These are phyloP conservation scores for Teunomyces funiuensis DNA, from an alignment of 805 yeast species.

Conservation along the genomic window DNA sequence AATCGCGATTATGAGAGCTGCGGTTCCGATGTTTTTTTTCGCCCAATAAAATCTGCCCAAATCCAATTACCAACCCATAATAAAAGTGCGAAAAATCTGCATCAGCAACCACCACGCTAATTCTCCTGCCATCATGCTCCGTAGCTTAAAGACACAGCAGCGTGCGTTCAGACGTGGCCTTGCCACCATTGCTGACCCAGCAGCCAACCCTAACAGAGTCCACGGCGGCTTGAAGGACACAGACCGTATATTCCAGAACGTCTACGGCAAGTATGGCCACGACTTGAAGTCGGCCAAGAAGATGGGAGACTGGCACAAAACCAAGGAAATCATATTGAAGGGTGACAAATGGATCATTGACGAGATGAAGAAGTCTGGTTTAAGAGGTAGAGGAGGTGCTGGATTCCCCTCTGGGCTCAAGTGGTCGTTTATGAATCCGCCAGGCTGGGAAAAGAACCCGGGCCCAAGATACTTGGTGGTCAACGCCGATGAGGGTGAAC, in stretches of 20 bases:
- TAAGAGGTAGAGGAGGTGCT: slow-evolving; percentile 92
- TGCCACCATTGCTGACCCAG: slow-evolving; percentile 49
- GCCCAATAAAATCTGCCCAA: slow-evolving; percentile 16
- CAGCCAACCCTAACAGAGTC: slow-evolving; percentile 49
- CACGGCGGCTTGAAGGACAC: slow-evolving; percentile 79
- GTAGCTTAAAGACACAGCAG: slow-evolving; percentile 25
- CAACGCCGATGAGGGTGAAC: slow-evolving; percentile 94
- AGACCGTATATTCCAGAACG: slow-evolving; percentile 85
- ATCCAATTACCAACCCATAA: slow-evolving; percentile 15
- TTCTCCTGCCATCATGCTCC: slow-evolving; percentile 28
- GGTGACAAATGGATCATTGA: slow-evolving; percentile 91
- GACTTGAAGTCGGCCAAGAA: slow-evolving; percentile 72
- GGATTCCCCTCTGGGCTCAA: slow-evolving; percentile 90
- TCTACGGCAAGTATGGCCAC: slow-evolving; percentile 71
- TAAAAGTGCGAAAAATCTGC: slow-evolving; percentile 6
- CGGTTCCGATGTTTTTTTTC: slow-evolving; percentile 5
- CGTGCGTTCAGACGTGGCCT: slow-evolving; percentile 31
- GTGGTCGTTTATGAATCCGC: slow-evolving; percentile 95
- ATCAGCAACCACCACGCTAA: slow-evolving; percentile 6
- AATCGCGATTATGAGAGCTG: not conserved
- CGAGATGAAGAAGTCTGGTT: slow-evolving; percentile 80
- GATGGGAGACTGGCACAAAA: slow-evolving; percentile 92
- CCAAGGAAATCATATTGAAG: slow-evolving; percentile 78
- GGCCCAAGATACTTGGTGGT: slow-evolving; percentile 91
- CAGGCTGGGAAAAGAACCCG: slow-evolving; percentile 87